A percentile compares a stretch with the other conserved stretches of the same genome.
Evolutionary conservation across 2,329 filamentous ascomycete genomes (phyloP).

Genomic region (Alternaria panax): DNA sequence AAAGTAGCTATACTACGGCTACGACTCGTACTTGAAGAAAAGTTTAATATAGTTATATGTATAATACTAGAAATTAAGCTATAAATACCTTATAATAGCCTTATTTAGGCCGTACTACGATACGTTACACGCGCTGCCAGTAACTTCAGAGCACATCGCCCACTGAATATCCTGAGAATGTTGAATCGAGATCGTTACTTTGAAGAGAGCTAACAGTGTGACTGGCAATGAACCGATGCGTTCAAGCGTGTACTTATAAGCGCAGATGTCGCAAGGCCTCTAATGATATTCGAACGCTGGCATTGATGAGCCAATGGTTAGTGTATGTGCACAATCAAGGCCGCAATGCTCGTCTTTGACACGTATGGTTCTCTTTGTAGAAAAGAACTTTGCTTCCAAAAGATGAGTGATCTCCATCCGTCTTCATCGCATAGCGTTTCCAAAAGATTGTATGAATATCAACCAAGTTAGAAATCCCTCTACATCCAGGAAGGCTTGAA

Average conservation of each 20-base stretch:
- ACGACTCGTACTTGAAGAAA: too few species aligned
- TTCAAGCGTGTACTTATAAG: not conserved
- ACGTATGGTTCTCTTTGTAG: not conserved
- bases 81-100: too few species aligned
- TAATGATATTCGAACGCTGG: not conserved
- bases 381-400: not conserved
- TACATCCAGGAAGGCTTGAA: not conserved
- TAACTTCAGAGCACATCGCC: not conserved
- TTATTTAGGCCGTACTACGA: too few species aligned
- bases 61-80: too few species aligned
- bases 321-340: not conserved
- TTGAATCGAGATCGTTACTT: not conserved
- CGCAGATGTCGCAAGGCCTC: not conserved
- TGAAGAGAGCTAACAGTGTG: not conserved
- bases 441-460: not conserved
- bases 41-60: too few species aligned
- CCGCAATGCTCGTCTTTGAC: not conserved
- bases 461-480: not conserved
- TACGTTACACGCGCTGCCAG: too few species aligned
- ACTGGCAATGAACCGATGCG: not conserved
- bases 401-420: not conserved
- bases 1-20: too few species aligned
- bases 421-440: not conserved
- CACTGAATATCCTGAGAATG: not conserved
- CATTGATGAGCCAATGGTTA: not conserved